A percentile compares a stretch with the other conserved stretches of the same genome.
phyloP scores from a whole-genome alignment of 2,329 filamentous ascomycete species.

The Purpureocillium takamizusanense region DNA sequence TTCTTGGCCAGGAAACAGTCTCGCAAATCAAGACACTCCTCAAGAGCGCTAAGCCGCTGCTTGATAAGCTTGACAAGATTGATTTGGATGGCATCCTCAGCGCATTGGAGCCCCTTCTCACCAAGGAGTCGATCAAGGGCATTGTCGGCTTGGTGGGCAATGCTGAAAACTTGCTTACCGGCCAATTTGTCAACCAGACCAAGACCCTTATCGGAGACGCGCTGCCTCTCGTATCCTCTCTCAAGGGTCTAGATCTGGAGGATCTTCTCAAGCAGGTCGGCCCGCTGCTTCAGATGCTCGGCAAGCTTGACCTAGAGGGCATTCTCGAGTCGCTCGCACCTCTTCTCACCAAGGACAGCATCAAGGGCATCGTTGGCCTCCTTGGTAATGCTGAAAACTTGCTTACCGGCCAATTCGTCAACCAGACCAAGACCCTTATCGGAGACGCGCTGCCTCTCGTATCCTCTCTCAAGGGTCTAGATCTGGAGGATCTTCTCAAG shows the following conservation, averaged over 20 bases:
- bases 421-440: slow-evolving; percentile 20
- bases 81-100: slow-evolving; percentile 3
- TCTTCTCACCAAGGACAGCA: slow-evolving; percentile 18
- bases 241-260: slow-evolving; percentile 24
- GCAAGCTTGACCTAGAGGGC: slow-evolving; percentile 21
- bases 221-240: slow-evolving; percentile 20
- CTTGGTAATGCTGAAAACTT: slow-evolving; percentile 21
- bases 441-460: slow-evolving; percentile 20
- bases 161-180: slow-evolving; percentile 18
- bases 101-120: slow-evolving; percentile 9
- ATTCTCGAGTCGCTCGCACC: slow-evolving; percentile 18
- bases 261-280: slow-evolving; percentile 19
- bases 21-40: slow-evolving; percentile 18
- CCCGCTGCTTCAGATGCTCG: slow-evolving; percentile 18
- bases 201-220: slow-evolving; percentile 16
- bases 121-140: slow-evolving; percentile 13
- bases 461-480: slow-evolving; percentile 8
- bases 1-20: slow-evolving; percentile 21
- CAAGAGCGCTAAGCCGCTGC: slow-evolving; percentile 20
- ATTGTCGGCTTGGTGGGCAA: slow-evolving; percentile 19
- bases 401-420: slow-evolving; percentile 20
- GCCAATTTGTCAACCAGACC: slow-evolving; percentile 21
- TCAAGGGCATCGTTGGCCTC: slow-evolving; percentile 22
- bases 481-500: slow-evolving; percentile 11
- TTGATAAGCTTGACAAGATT: slow-evolving; percentile 9